A percentile compares a stretch with the other conserved stretches of the same genome.
These are phyloP conservation scores for Guadua angustifolia DNA, from an alignment of 176 grass and related monocot species.

Conservation along the genomic window DNA sequence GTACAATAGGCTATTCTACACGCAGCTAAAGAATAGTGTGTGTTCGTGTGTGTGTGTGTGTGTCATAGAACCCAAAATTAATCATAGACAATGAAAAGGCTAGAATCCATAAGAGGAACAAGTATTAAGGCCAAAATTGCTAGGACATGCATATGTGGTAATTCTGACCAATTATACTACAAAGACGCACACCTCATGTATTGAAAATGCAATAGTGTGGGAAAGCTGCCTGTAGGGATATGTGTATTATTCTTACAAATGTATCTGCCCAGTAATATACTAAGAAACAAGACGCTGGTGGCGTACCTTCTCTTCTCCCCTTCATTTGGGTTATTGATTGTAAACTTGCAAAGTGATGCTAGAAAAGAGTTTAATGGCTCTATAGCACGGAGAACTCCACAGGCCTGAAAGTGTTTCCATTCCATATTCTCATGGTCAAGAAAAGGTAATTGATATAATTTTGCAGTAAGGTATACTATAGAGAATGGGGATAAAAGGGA, in stretches of 20 bases:
- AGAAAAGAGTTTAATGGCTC: conserved; percentile 98
- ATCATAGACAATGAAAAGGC: not conserved
- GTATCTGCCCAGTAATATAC: conserved; percentile 6
- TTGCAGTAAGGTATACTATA: not conserved
- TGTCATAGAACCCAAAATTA: conserved; percentile 24
- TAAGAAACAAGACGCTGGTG: conserved; percentile 15
- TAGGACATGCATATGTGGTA: conserved; percentile 7
- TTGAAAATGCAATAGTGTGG: not conserved
- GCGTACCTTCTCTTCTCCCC: conserved; percentile 89
- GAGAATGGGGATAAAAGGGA: not conserved
- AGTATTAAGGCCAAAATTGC: conserved; percentile 31
- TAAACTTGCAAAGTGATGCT: conserved; percentile 99
- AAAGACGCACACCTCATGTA: conserved; percentile 26
- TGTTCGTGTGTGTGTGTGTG: too few relatives aligned
- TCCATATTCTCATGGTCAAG: conserved; percentile 35
- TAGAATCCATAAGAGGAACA: not conserved
- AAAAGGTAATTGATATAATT: conserved; percentile 28
- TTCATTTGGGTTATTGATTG: conserved; percentile 91
- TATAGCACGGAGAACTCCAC: conserved; percentile 90
- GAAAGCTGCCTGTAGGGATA: not conserved
- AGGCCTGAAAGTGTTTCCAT: conserved; percentile 76
- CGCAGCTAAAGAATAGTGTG: too few relatives aligned
- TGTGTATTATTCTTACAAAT: conserved; percentile 23
- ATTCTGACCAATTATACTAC: conserved; percentile 11
- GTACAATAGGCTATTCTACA: too few relatives aligned